phyloP scores from a whole-genome alignment of 805 yeast genomes.

The Lachancea waltii region DNA sequence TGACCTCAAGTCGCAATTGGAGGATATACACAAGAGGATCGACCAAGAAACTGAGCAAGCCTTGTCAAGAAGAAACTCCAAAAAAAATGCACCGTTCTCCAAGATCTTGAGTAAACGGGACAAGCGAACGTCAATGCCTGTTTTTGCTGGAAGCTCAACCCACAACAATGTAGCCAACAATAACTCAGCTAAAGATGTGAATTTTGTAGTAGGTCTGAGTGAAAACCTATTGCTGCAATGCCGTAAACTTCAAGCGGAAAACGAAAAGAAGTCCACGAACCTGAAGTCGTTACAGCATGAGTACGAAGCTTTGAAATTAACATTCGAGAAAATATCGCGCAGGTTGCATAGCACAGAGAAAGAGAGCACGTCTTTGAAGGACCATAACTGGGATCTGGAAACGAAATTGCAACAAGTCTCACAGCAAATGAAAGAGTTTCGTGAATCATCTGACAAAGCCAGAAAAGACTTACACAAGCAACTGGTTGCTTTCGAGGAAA shows the following conservation, averaged over 20 bases:
- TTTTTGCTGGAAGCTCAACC: conserved; percentile 21
- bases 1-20: conserved; percentile 17
- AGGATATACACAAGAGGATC: conserved; percentile 19
- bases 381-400: conserved; percentile 62
- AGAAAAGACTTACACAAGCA: conserved; percentile 38
- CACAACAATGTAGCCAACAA: conserved; percentile 25
- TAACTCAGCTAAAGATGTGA: conserved; percentile 51
- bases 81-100: conserved; percentile 7
- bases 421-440: conserved; percentile 32
- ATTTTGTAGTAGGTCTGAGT: conserved; percentile 66
- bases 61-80: conserved; percentile 3
- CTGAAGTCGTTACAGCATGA: conserved; percentile 41
- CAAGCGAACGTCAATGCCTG: conserved; percentile 15
- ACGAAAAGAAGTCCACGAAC: conserved; percentile 39
- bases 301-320: conserved; percentile 28
- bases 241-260: conserved; percentile 62
- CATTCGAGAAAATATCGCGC: conserved; percentile 15
- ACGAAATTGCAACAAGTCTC: conserved; percentile 37
- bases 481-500: conserved; percentile 30
- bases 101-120: conserved; percentile 10
- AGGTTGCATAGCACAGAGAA: conserved; percentile 2
- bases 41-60: conserved; percentile 14
- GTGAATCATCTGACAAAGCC: conserved; percentile 38
- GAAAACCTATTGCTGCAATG: conserved; percentile 67
- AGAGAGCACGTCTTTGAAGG: conserved; percentile 46